Evolutionary conservation across 352 stramenopile genomes (phyloP), one percentile per base, ranked within the genome.

Genomic region (Phytophthora macrochlamydospora): DNA sequence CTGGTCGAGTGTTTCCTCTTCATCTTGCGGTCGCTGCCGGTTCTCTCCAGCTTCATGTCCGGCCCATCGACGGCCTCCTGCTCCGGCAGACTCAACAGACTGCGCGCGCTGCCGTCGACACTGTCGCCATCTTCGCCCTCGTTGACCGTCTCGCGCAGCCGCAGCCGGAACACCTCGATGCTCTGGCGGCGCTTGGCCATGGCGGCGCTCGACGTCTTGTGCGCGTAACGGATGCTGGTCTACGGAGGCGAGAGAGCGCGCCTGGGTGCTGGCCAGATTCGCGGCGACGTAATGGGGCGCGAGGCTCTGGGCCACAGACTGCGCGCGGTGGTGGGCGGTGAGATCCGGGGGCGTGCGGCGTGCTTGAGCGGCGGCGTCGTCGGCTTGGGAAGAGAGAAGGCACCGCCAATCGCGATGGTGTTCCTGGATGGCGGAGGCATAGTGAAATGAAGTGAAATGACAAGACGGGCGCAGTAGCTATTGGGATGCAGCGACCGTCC

Each of bases 111-210:
- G 65, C 44, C 42, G 18, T 42, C 53, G 24, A 45, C 59, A 37
- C 64, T 65, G 24, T 74, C 65, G 44, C 65, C 59, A 40, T 82
- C 71, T 29, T 75, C 76, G 59, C 80, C 76, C 57, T 91, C 84
- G 60, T 89, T 87, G 46, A 87, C 38, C 9, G 84, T 91, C 57
- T 90, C 79, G 13, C 82, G 84, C 57, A 93, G 69, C 37, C 78
- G 75, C 51, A 93, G 62, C 3, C 81, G 84, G 32, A 87, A 89
- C 18, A 93, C 82, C 58, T 93, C 84, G 62, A 93, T 90, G 24
- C 71, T 81, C 50, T 71, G 48, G 11, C 73, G 73, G 9, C 73
- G 66, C 49, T 62, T 65, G 6, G 37, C 42, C n/a, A 28, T 46
- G 48, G 56, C 73, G 38, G 18, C 18, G 18, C 18, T 24, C 18